A percentile compares a stretch with the other conserved stretches of the same genome.
phyloP scores from a whole-genome alignment of 108 stramenopile species.

The Bacterosira constricta region DNA sequence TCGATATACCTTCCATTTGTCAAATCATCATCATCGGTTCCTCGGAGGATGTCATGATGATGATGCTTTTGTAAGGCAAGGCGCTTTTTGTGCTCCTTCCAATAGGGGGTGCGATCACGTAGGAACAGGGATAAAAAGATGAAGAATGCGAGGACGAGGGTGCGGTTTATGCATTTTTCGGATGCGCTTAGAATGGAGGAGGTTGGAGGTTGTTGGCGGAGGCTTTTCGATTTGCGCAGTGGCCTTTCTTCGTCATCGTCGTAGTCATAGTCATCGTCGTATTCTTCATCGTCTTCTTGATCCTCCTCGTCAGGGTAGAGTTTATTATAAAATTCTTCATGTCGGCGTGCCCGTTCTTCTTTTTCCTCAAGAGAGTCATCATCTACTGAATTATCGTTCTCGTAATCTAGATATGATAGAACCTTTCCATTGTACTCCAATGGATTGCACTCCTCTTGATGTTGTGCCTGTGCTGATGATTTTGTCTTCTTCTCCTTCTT shows the following conservation, averaged over 20 bases:
- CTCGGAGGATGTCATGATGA: background rate
- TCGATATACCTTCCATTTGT: background rate
- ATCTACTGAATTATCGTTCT: background rate
- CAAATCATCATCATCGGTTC: slow-evolving; percentile 6
- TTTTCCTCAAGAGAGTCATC: background rate
- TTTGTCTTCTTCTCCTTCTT: no score
- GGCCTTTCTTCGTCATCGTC: slow-evolving; percentile 42
- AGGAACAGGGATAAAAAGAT: slow-evolving; percentile 13
- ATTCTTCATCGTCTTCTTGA: background rate
- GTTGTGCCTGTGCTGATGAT: no score
- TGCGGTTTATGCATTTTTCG: slow-evolving; percentile 30
- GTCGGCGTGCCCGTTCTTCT: background rate
- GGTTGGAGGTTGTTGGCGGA: background rate
- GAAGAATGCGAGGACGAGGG: slow-evolving; percentile 10
- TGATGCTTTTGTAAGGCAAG: slow-evolving; percentile 11
- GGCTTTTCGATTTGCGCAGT: slow-evolving; percentile 17
- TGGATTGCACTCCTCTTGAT: no score
- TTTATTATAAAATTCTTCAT: slow-evolving; percentile 16
- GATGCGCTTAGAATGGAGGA: slow-evolving; percentile 6
- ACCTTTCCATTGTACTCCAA: no score
- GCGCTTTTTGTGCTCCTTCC: slow-evolving; percentile 23
- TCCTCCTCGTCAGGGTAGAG: background rate
- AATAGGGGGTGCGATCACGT: slow-evolving; percentile 31
- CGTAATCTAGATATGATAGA: no score
- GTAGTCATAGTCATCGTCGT: slow-evolving; percentile 10